A percentile compares a stretch with the other conserved stretches of the same genome.
Conservation (phyloP, 2,329 filamentous ascomycete genomes). For the Metarhizium anisopliae region DNA sequence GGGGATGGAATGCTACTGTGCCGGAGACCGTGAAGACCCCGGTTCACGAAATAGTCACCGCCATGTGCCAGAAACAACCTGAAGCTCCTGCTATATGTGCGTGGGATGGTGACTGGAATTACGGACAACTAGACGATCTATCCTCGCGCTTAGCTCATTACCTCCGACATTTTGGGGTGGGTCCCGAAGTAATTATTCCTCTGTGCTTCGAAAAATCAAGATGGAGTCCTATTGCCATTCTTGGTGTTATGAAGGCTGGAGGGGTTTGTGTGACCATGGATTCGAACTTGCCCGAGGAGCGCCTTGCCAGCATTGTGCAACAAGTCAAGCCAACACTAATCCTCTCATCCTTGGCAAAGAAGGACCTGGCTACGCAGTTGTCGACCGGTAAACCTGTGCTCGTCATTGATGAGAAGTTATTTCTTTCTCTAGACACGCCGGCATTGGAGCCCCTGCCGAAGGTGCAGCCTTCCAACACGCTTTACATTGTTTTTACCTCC, state of each 20-base stretch:
- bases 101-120: conserved; percentile 31
- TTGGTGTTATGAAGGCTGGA: conserved; percentile 6
- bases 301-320: conserved; percentile 9
- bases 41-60: conserved; percentile 6
- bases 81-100: conserved; percentile 7
- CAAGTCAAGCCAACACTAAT: conserved; percentile 10
- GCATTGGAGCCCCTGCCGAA: conserved; percentile 1
- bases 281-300: conserved; percentile 9
- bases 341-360: conserved; percentile 11
- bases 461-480: conserved; percentile 6
- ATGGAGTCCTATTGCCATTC: conserved; percentile 6
- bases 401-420: conserved; percentile 1
- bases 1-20: conserved; percentile 4
- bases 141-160: conserved; percentile 6
- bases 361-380: conserved; percentile 5
- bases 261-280: conserved; percentile 8
- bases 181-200: conserved; percentile 1
- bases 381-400: neutral
- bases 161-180: conserved; percentile 3
- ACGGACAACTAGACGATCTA: conserved; percentile 20
- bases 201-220: conserved; percentile 8
- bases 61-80: neutral
- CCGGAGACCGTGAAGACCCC: conserved; percentile 2
- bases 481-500: conserved; percentile 34
- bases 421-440: neutral